phyloP scores from a whole-genome alignment of 1,139 yeast species.

The Geotrichum bryndzae region DNA sequence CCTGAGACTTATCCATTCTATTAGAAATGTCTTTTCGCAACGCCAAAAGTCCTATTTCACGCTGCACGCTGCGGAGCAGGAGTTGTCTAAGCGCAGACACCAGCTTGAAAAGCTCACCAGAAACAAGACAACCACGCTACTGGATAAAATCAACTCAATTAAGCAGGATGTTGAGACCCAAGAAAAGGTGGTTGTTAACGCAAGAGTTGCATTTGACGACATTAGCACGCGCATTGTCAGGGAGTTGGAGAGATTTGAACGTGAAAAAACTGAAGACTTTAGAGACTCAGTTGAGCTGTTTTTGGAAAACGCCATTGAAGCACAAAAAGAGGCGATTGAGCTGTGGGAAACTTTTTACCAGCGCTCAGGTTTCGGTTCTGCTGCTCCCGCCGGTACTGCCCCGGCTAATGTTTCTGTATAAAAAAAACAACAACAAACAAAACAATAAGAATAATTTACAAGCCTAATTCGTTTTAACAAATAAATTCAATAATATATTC shows the following conservation, averaged over 20 bases:
- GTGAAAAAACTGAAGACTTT: slow-evolving; percentile 75
- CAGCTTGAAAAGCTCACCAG: slow-evolving; percentile 45
- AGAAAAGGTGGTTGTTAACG: slow-evolving; percentile 51
- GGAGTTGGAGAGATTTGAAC: slow-evolving; percentile 67
- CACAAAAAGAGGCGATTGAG: slow-evolving; percentile 92
- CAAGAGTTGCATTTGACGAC: slow-evolving; percentile 54
- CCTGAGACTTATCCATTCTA: slow-evolving; percentile 67
- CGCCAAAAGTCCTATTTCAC: slow-evolving; percentile 64
- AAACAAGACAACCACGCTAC: slow-evolving; percentile 50
- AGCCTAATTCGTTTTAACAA: slow-evolving; percentile 2
- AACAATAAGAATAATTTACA: neutral
- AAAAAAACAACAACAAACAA: slow-evolving; percentile 46
- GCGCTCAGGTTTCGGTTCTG: neutral
- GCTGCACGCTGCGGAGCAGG: slow-evolving; percentile 49
- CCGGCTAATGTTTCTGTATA: neutral
- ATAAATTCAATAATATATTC: neutral
- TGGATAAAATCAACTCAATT: slow-evolving; percentile 52
- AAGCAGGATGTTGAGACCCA: slow-evolving; percentile 54
- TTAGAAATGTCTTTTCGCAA: slow-evolving; percentile 68
- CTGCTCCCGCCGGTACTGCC: neutral
- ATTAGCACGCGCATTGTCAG: slow-evolving; percentile 59
- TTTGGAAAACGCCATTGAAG: slow-evolving; percentile 84
- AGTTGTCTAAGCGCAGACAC: slow-evolving; percentile 42
- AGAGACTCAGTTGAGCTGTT: slow-evolving; percentile 85
- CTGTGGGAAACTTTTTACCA: slow-evolving; percentile 74